Evolutionary conservation across 371 early-diverging fungal genomes (phyloP), one percentile per base, ranked within the genome.

Genomic region (Nematocida sp.): DNA sequence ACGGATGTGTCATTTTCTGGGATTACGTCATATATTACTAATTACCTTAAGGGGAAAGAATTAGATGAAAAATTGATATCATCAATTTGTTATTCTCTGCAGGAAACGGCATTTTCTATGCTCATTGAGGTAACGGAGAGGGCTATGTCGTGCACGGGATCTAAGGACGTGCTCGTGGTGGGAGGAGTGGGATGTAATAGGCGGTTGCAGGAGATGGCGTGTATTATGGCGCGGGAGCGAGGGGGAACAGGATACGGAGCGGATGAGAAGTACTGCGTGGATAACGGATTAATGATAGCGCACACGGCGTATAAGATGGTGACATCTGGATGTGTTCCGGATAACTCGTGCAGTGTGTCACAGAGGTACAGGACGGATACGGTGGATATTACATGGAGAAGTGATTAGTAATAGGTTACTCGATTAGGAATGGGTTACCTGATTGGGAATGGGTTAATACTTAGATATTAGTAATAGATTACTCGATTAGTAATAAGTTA

Each of bases 1-100:
- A 99, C 97, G 98, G 99, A 99, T 79, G 92, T 99, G n/a, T 93
- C 94, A 13, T 97, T 97, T 80, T 90, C 91, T 1, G 99, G 98
- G 2, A 92, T 99, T 38, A 83, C 96, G 47, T 89, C 93, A 0
- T 86, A 87, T 65, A 89, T 95, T 54, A 93, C 94, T 59, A 86
- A 75, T 2, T 36, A 86, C 30, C 80, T 88, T n/a, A 77, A 82
- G 13, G 63, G 48, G 1, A 20, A 63, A 23, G 20, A 11, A 5
- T 7, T 66, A 32, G 50, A 50, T 0, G 78, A 77, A 2, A 50
- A 88, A 23, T 86, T 89, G 2, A 86, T 88, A 30, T 92, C 90
- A 33, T 95, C 95, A 78, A 84, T 97, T 23, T 97, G 97, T 83
- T 97, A 89, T 80, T 93, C 94, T 26, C 84, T 97, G 23, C 99